These are phyloP conservation scores for Leccinum uliginosum DNA, from an alignment of 768 basidiomycete species.

Conservation along the genomic window DNA sequence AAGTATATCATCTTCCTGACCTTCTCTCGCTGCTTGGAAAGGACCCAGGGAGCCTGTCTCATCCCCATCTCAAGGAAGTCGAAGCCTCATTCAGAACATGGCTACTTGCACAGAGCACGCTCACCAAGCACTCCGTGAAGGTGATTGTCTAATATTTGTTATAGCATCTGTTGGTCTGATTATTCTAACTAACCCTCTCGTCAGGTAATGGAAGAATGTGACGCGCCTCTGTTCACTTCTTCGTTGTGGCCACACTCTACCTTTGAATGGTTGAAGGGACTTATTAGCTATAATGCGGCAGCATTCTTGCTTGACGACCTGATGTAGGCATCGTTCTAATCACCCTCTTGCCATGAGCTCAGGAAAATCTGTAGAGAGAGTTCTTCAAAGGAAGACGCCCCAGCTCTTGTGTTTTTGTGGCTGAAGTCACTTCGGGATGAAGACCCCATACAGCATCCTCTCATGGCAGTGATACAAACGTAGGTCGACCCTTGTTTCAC, in stretches of 20 bases:
- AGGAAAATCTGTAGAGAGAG: background rate
- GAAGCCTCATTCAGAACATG: background rate
- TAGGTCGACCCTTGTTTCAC: background rate
- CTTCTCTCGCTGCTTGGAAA: background rate
- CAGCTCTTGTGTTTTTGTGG: background rate
- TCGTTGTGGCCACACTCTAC: background rate
- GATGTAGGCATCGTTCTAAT: background rate
- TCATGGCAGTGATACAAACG: background rate
- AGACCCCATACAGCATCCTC: background rate
- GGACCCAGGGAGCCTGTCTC: background rate
- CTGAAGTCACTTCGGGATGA: background rate
- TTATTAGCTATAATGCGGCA: background rate
- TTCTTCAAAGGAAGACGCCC: background rate
- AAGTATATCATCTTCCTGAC: background rate
- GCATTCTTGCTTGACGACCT: background rate
- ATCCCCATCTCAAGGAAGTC: background rate
- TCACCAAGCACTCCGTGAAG: background rate
- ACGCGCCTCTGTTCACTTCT: background rate
- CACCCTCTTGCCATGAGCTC: background rate
- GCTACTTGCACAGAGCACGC: background rate
- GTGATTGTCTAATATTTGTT: background rate
- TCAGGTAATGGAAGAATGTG: background rate
- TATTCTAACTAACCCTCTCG: background rate
- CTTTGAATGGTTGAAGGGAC: background rate
- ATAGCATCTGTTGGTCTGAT: background rate